Evolutionary conservation across 2,329 filamentous ascomycete species (phyloP).

Genomic region (Penicillium sp.): DNA sequence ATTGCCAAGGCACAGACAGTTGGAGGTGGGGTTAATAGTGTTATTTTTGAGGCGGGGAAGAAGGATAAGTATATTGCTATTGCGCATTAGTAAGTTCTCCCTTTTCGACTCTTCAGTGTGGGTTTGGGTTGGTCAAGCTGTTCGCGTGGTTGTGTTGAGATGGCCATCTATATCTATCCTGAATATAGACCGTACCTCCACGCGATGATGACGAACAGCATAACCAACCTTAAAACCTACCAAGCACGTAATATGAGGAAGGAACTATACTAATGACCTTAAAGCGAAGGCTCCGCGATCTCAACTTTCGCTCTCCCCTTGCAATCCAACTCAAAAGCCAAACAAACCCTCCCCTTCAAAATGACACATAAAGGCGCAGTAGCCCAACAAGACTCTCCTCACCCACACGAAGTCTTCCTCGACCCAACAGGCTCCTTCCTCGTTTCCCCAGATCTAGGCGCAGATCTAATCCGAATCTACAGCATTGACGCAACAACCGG

Average conservation of each 20-base stretch:
- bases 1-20: slow-evolving; percentile 23
- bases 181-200: neutral
- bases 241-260: neutral
- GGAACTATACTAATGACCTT: slow-evolving; percentile 4
- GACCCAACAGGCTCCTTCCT: slow-evolving; percentile 67
- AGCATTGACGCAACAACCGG: slow-evolving; percentile 48
- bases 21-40: slow-evolving; percentile 35
- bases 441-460: slow-evolving; percentile 66
- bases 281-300: slow-evolving; percentile 31
- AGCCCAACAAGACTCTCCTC: slow-evolving; percentile 57
- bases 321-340: slow-evolving; percentile 1
- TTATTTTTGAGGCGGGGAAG: slow-evolving; percentile 29
- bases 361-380: slow-evolving; percentile 37
- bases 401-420: slow-evolving; percentile 65
- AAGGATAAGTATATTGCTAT: slow-evolving; percentile 34
- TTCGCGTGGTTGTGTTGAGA: neutral
- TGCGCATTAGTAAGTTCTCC: slow-evolving; percentile 39
- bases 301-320: slow-evolving; percentile 37
- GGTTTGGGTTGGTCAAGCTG: neutral
- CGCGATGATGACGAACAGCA: neutral
- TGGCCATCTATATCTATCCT: neutral
- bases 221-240: neutral
- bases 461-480: slow-evolving; percentile 64
- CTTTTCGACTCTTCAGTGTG: no score
- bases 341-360: slow-evolving; percentile 47